Base-by-base conservation (phyloP, 2,329 filamentous ascomycete species). In the Simplicillium sp. region DNA sequence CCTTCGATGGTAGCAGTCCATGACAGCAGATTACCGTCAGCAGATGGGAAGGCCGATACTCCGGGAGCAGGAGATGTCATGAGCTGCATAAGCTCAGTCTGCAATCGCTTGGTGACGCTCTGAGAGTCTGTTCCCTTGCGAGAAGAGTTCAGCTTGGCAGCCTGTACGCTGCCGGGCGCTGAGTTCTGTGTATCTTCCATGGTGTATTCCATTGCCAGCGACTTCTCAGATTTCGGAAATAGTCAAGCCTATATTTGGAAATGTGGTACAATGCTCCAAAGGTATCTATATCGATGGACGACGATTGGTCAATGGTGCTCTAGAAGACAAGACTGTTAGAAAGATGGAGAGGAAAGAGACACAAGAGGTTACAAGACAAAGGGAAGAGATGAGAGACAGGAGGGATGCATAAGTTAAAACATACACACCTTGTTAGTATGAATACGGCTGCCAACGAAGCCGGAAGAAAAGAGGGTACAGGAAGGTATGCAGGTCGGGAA, bases 81-180 rank as follows among this genome's bases (percentile, higher is more conserved):
- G 53, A 98, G 80, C 62, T 92, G 84, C 90, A 98, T 97, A 51
- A 98, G 76, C 66, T 98, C 92, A 37, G 89, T 94, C 66, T 98
- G 92, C 43, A 98, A 75, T 55, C 84, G 77, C 67, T 89, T 89
- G 45, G 80, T 83, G 41, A 87, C 84, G 61, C 81, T 86, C 56
- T 84, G 81, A 31, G 77, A 74, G 59, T 87, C 83, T 37, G 72
- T 68, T 25, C 71, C 70, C 49, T 71, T 79, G 49, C 75, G 71
- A 39, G 70, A 60, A 36, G 68, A 66, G 46, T 69, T 66, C 43
- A 83, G 67, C 66, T 85, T 84, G 44, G 74, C 68, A 43, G 76
- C 71, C 54, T 80, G 72, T 43, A 73, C 65, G 51, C 69, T 73
- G 51, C 79, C 77, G 25, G 79, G 78, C 17, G 75, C 75, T 41